Conservation (phyloP, 2,329 filamentous ascomycete genomes). For the Pyricularia sp. region DNA sequence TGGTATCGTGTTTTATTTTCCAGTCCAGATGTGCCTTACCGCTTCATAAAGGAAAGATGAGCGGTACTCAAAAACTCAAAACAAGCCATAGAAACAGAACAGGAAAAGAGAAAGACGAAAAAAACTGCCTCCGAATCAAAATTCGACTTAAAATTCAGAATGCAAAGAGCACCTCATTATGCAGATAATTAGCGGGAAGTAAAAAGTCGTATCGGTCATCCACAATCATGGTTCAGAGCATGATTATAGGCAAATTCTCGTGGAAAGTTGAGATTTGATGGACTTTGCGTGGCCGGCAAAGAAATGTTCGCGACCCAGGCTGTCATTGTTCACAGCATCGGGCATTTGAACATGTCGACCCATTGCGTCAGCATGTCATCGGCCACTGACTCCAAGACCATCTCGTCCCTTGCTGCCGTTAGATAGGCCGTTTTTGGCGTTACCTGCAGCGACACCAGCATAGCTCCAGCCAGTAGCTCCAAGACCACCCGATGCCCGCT, state of each 20-base stretch:
- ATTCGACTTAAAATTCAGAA: background rate
- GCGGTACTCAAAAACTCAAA: background rate
- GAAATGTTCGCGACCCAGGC: background rate
- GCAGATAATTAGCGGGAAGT: background rate
- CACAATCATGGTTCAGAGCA: background rate
- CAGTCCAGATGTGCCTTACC: background rate
- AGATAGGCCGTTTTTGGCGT: background rate
- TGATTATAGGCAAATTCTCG: background rate
- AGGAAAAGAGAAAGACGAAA: background rate
- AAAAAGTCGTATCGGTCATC: background rate
- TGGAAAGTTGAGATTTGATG: background rate
- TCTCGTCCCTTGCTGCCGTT: slow-evolving; percentile 4
- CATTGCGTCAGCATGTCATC: background rate
- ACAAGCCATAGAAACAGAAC: background rate
- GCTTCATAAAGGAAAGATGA: background rate
- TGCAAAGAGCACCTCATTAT: background rate
- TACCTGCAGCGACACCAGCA: slow-evolving; percentile 16
- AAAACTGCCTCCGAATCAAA: background rate
- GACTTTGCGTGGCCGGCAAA: background rate
- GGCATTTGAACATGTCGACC: background rate
- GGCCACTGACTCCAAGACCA: background rate
- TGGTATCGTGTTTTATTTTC: background rate
- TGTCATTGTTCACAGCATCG: background rate
- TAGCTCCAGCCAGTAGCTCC: slow-evolving; percentile 22
- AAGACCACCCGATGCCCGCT: slow-evolving; percentile 7